Evolutionary conservation across 495 filamentous ascomycete species (phyloP).

Genomic region (Daldinia vernicosa): DNA sequence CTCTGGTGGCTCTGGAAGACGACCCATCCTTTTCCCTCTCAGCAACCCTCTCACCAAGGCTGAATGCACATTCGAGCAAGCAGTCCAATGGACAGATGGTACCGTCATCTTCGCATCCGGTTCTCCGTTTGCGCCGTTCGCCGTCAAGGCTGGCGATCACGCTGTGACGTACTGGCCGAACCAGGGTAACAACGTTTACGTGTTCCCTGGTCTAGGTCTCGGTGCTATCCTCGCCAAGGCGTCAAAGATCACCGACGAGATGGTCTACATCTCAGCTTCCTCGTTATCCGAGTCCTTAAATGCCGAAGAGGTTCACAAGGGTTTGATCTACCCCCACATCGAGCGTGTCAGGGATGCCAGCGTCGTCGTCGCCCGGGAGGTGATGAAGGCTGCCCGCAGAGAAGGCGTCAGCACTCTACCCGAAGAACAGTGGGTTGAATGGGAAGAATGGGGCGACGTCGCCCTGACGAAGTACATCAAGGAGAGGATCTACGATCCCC

Average conservation of each 20-base stretch:
- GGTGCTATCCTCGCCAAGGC: constrained; percentile 93
- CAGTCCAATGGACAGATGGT: constrained; percentile 86
- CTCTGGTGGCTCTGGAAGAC: constrained; percentile 75
- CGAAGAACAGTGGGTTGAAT: constrained; percentile 81
- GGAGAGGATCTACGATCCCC: constrained; percentile 81
- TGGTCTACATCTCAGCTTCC: constrained; percentile 92
- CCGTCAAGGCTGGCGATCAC: constrained; percentile 69
- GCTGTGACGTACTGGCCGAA: constrained; percentile 82
- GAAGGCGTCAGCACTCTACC: constrained; percentile 63
- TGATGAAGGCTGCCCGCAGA: constrained; percentile 85
- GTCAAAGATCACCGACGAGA: constrained; percentile 87
- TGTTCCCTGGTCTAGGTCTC: constrained; percentile 96
- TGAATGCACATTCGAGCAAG: constrained; percentile 95
- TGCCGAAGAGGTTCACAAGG: constrained; percentile 78
- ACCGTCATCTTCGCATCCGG: constrained; percentile 93
- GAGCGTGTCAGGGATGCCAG: constrained; percentile 90
- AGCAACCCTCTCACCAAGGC: constrained; percentile 95
- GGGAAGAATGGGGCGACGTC: constrained; percentile 80
- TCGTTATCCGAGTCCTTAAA: constrained; percentile 82
- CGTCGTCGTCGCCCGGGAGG: constrained; percentile 85
- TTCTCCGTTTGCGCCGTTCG: constrained; percentile 85
- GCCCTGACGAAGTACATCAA: constrained; percentile 83
- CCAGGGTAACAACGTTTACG: constrained; percentile 91
- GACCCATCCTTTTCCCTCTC: constrained; percentile 91
- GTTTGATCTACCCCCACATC: constrained; percentile 92